These are phyloP conservation scores for Cubamyces sp. DNA, from an alignment of 768 basidiomycete species.

Conservation along the genomic window DNA sequence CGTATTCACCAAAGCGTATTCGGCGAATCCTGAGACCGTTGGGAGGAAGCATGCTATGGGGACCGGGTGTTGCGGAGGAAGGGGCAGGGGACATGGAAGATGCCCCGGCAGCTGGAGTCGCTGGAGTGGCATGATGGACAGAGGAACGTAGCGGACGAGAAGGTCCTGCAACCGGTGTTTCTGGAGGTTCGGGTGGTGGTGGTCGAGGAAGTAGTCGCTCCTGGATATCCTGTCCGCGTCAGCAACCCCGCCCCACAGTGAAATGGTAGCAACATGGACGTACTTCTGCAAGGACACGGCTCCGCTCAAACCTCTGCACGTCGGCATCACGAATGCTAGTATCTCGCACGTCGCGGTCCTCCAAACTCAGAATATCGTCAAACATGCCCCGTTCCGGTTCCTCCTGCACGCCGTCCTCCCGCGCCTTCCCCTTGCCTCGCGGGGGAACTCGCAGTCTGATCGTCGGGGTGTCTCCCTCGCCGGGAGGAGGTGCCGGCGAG, in stretches of 20 bases:
- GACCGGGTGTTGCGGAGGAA: slow-evolving; percentile 41
- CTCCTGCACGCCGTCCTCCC: slow-evolving; percentile 52
- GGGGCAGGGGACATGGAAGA: slow-evolving; percentile 45
- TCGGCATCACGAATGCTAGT: slow-evolving; percentile 66
- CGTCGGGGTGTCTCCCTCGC: slow-evolving; percentile 32
- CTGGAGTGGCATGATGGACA: slow-evolving; percentile 43
- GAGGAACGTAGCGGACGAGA: slow-evolving; percentile 69
- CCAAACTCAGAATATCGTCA: slow-evolving; percentile 74
- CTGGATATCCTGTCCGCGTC: slow-evolving; percentile 13
- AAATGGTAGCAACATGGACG: slow-evolving; percentile 24
- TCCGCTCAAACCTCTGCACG: slow-evolving; percentile 73
- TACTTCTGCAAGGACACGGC: slow-evolving; percentile 76
- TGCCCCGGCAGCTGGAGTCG: slow-evolving; percentile 39
- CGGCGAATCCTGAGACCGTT: slow-evolving; percentile 72
- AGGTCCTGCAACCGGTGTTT: slow-evolving; percentile 53
- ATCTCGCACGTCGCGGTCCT: slow-evolving; percentile 73
- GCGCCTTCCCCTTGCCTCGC: slow-evolving; percentile 71
- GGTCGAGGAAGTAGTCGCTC: slow-evolving; percentile 42
- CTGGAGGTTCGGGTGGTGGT: slow-evolving; percentile 42
- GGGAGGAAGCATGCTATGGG: slow-evolving; percentile 47
- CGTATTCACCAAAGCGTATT: slow-evolving; percentile 88
- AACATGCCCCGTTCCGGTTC: slow-evolving; percentile 69
- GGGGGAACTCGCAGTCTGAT: slow-evolving; percentile 60
- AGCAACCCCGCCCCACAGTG: background rate
- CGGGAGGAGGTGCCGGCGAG: slow-evolving; percentile 37